These are phyloP conservation scores for Saccharomyces eubayanus DNA, from an alignment of 805 yeast species.

Conservation along the genomic window DNA sequence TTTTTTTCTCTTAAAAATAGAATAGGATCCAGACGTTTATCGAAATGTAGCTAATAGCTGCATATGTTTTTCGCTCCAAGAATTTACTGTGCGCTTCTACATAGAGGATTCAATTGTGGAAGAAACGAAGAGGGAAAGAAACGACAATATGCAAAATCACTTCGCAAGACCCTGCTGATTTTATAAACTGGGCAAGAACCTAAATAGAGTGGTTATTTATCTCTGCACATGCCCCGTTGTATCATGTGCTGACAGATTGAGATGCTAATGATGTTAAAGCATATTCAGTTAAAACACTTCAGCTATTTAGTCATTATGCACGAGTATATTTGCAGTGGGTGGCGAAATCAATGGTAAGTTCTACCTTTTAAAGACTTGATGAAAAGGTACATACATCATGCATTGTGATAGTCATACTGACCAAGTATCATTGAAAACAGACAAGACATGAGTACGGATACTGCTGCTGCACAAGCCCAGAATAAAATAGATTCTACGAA, in stretches of 20 bases:
- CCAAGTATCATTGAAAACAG: background rate
- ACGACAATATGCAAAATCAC: too few species aligned
- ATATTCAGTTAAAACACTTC: background rate
- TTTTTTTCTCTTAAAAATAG: too few species aligned
- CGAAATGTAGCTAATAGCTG: too few species aligned
- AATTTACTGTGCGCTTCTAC: too few species aligned
- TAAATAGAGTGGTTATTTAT: too few species aligned
- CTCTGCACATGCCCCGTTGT: background rate
- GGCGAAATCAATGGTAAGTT: background rate
- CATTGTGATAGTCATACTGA: background rate
- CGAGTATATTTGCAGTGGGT: background rate
- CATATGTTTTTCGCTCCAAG: too few species aligned
- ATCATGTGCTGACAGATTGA: background rate
- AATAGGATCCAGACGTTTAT: too few species aligned
- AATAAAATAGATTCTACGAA: background rate
- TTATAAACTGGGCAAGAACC: too few species aligned
- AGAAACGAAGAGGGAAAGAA: too few species aligned
- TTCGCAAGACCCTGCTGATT: too few species aligned
- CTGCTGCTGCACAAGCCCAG: background rate
- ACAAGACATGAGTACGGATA: background rate
- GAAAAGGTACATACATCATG: background rate
- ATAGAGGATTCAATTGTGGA: too few species aligned
- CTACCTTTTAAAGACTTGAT: background rate
- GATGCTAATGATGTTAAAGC: background rate
- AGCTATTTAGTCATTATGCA: background rate